A percentile compares a stretch with the other conserved stretches of the same genome.
Conservation (phyloP, 2,329 filamentous ascomycete species). For the Byssothecium circinans region DNA sequence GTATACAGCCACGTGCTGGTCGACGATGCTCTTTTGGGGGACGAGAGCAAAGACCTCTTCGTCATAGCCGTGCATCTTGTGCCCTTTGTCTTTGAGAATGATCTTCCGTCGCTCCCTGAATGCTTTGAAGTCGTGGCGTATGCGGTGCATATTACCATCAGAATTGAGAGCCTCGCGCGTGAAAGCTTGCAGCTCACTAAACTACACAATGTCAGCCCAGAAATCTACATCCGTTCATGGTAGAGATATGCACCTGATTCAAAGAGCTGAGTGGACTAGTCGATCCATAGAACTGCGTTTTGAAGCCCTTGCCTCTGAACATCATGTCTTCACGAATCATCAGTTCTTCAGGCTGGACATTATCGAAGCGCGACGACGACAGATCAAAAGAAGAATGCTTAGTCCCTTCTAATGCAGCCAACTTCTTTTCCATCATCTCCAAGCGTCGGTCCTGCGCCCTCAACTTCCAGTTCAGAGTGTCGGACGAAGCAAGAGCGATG, state of each 20-base stretch:
- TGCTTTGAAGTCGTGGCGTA: constrained; percentile 38
- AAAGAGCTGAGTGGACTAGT: constrained; percentile 45
- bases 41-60: constrained; percentile 42
- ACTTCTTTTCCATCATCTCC: constrained; percentile 33
- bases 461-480: constrained; percentile 32
- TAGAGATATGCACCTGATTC: constrained; percentile 28
- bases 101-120: constrained; percentile 36
- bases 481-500: constrained; percentile 7
- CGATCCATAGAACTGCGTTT: constrained; percentile 49
- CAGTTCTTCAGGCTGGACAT: constrained; percentile 18
- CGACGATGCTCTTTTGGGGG: constrained; percentile 42
- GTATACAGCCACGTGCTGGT: constrained; percentile 51
- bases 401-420: constrained; percentile 24
- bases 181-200: constrained; percentile 40
- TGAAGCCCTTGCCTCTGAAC: constrained; percentile 49
- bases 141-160: constrained; percentile 32
- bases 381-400: constrained; percentile 9
- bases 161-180: constrained; percentile 34
- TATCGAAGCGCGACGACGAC: constrained; percentile 17
- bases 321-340: constrained; percentile 42
- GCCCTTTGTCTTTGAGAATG: constrained; percentile 22
- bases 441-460: constrained; percentile 35
- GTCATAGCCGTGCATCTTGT: constrained; percentile 21
- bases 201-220: constrained; percentile 21
- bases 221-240: background rate